phyloP scores from a whole-genome alignment of 352 stramenopile species.

The Lagenidium sp. region DNA sequence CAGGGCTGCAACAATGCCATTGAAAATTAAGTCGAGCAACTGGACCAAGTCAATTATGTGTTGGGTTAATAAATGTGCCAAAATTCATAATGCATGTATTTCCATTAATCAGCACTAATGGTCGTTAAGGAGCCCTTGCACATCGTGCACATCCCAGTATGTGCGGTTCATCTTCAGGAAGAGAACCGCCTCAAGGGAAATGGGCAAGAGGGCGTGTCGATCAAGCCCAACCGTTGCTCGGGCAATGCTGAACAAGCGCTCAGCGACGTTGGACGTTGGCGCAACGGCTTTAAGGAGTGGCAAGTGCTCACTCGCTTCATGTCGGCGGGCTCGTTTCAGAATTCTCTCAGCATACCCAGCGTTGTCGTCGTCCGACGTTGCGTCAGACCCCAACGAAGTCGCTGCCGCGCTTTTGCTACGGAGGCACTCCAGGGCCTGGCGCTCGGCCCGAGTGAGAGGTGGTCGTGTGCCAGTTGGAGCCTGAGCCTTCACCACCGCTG shows the following conservation, averaged over 20 bases:
- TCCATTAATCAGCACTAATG: too few relatives aligned
- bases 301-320: neutral
- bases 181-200: neutral
- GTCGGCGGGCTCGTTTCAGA: neutral
- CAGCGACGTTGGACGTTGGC: constrained; percentile 1
- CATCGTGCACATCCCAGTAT: neutral
- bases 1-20: too few relatives aligned
- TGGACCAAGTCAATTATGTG: too few relatives aligned
- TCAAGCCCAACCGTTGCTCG: neutral
- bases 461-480: neutral
- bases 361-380: neutral
- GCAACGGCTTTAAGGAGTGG: neutral
- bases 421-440: neutral
- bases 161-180: neutral
- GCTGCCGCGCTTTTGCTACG: too few relatives aligned
- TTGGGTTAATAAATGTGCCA: too few relatives aligned
- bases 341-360: neutral
- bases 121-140: neutral
- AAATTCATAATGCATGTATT: too few relatives aligned
- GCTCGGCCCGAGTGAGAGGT: neutral
- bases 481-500: neutral
- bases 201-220: neutral
- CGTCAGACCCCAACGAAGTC: neutral
- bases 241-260: neutral
- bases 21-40: too few relatives aligned